Base-by-base conservation (phyloP, 345 rosid genomes). In the Luvunga scandens region DNA sequence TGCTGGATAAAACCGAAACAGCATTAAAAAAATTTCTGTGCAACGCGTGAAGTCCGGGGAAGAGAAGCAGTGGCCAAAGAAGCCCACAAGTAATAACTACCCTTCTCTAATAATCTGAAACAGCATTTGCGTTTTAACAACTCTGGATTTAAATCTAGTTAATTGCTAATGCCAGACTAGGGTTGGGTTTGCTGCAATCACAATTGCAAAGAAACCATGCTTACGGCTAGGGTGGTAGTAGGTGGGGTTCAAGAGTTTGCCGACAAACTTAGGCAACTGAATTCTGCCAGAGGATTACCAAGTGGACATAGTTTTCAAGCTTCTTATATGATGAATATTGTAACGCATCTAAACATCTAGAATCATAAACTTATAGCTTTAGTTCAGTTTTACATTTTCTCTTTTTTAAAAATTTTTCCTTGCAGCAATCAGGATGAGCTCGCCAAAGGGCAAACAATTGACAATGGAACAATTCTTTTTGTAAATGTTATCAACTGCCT, bases 191-290 rank as follows among this genome's bases (percentile, higher is more conserved):
- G 48, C 9, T 39, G 48, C 13, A 39, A 39, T 39, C 48, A 39
- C 14, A 39, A 2, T 39, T 39, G 48, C 48, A 39, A 9, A 2
- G 48, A 42, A 42, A 42, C 48, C 48, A 12, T 42, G 48, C 48
- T 42, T 42, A 45, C 13, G 50, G 16, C 50, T 45, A 13, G 93
- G 93, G 97, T 89, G 9, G 98, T 93, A 13, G 89, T 71, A 0
- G 98, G 97, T 55, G 76, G n/a, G 71, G 57, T n/a, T 86, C 94
- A 93, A 83, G 75, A 90, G 87, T 59, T n/a, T 89, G 74, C 75
- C 77, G 36, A 64, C 97, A 91, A 36, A 90, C 48, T 79, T 60
- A 71, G 83, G 78, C 93, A 91, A 38, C 86, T 82, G 57, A 89
- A 89, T 33, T 87, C 95, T 89, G 87, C 85, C 14, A 57, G 34